Evolutionary conservation across 768 basidiomycete species (phyloP), one percentile per base, ranked within the genome.

Genomic region (Macrocybe gigantea): DNA sequence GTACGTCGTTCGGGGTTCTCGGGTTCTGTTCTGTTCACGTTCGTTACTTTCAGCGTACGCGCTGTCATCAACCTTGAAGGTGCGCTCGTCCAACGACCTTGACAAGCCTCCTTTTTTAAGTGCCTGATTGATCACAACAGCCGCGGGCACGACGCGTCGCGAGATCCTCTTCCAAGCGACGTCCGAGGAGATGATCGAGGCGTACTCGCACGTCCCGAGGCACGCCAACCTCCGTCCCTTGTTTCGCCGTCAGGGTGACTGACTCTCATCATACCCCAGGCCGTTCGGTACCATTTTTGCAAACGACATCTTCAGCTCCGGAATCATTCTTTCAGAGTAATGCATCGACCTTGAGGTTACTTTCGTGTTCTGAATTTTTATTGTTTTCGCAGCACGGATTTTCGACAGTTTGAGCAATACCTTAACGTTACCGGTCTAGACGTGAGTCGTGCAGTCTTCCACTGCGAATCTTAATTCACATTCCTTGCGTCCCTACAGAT

Each of bases 141-240:
- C 89, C 53, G 92, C 91, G 35, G 95, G 94, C 0, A 83, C 84
- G 1, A 82, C 80, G 5, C 93, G 95, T 0, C 87, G 83, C 29
- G 93, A 93, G 57, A 67, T 97, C 6, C 77, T 97, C 11, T 98
- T 98, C 72, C 95, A 98, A 71, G 95, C 93, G 0, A 97, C 93
- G 0, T 92, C 89, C 5, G 81, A 91, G 58, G 80, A 96, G 64
- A 96, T 98, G 94, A 88, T 96, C 5, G 75, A 85, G 41, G 93
- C 92, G 0, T 94, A 93, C 60, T 80, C 88, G 0, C 77, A 83
- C 55, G 90, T 90, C 0, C 91, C 93, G 2, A 74, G 86, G 88
- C 82, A 50, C 39, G 62, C 52, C 2, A 15, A 30, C 15, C 5
- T 34, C 33, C 41, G 7, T 15, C 32, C 11, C 30, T 6, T 31